phyloP scores from a whole-genome alignment of 768 basidiomycete genomes.

The Goffeauzyma gilvescens region DNA sequence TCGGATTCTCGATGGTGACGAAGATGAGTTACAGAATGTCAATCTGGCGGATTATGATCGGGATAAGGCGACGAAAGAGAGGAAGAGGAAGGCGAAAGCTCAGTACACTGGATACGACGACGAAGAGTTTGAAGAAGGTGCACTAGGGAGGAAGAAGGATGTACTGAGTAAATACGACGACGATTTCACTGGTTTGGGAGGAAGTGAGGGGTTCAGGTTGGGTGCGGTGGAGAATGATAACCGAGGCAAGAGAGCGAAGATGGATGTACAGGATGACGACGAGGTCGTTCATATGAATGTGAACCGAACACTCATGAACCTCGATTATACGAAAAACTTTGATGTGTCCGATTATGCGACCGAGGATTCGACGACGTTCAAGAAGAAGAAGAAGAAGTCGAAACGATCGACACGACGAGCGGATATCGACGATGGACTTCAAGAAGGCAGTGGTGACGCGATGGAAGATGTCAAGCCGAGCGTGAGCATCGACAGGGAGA shows the following conservation, averaged over 20 bases:
- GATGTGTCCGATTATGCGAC: slow-evolving; percentile 71
- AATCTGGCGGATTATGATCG: slow-evolving; percentile 75
- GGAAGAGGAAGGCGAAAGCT: slow-evolving; percentile 68
- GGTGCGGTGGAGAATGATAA: slow-evolving; percentile 40
- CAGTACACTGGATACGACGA: slow-evolving; percentile 94
- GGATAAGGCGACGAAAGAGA: slow-evolving; percentile 36
- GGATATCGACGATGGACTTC: slow-evolving; percentile 34
- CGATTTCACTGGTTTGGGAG: slow-evolving; percentile 47
- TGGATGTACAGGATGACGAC: slow-evolving; percentile 35
- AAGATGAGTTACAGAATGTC: slow-evolving; percentile 93
- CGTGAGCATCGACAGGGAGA: slow-evolving; percentile 43
- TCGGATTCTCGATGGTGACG: slow-evolving; percentile 86
- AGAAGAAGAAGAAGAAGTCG: slow-evolving; percentile 88
- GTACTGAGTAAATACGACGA: slow-evolving; percentile 88
- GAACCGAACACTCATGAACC: slow-evolving; percentile 60
- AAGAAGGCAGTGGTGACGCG: slow-evolving; percentile 36
- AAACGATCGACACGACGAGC: slow-evolving; percentile 57
- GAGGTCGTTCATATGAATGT: slow-evolving; percentile 44
- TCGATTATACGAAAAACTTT: slow-evolving; percentile 80
- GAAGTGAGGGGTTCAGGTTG: slow-evolving; percentile 59
- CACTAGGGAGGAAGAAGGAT: slow-evolving; percentile 55
- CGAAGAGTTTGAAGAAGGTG: slow-evolving; percentile 63
- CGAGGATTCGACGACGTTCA: slow-evolving; percentile 84
- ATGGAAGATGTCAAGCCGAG: slow-evolving; percentile 46
- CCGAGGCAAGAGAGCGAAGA: slow-evolving; percentile 4